Evolutionary conservation across 306 rosid species (phyloP).

Genomic region (Pachyrhizus erosus): DNA sequence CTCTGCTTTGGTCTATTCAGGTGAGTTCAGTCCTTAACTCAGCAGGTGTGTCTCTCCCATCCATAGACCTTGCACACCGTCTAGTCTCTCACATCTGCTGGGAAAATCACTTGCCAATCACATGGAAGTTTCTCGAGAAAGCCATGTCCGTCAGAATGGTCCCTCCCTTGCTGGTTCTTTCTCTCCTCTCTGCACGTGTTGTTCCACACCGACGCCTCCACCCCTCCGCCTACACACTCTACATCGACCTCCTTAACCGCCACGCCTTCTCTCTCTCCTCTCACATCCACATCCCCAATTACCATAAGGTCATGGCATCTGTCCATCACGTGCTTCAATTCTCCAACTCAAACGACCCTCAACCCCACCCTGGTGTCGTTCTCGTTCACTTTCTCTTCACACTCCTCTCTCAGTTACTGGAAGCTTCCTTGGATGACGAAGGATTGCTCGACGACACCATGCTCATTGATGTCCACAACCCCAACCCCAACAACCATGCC

Average conservation of each 20-base stretch:
- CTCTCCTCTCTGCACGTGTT: slow-evolving; percentile 73
- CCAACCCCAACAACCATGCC: slow-evolving; percentile 50
- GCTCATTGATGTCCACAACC: slow-evolving; percentile 48
- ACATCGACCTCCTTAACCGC: slow-evolving; percentile 74
- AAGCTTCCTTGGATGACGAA: slow-evolving; percentile 82
- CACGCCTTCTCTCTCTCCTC: slow-evolving; percentile 65
- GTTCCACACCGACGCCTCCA: slow-evolving; percentile 68
- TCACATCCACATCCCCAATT: slow-evolving; percentile 59
- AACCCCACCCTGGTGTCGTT: slow-evolving; percentile 60
- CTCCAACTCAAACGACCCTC: slow-evolving; percentile 43
- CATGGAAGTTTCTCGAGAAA: slow-evolving; percentile 82
- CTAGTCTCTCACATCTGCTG: slow-evolving; percentile 76
- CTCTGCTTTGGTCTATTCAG: slow-evolving; percentile 73
- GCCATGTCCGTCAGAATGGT: slow-evolving; percentile 63
- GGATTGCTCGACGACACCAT: slow-evolving; percentile 60
- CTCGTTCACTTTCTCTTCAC: slow-evolving; percentile 77
- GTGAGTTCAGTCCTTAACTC: slow-evolving; percentile 59
- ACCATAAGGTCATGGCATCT: slow-evolving; percentile 59
- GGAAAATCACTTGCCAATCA: slow-evolving; percentile 75
- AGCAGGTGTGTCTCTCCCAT: slow-evolving; percentile 64
- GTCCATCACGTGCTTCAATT: slow-evolving; percentile 65
- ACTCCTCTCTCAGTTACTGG: slow-evolving; percentile 70
- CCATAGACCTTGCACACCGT: slow-evolving; percentile 63
- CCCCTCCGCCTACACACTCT: slow-evolving; percentile 80
- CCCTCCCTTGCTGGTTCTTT: slow-evolving; percentile 71